Conservation (phyloP, 2,329 filamentous ascomycete species). For the Decorospora gaudefroyi region DNA sequence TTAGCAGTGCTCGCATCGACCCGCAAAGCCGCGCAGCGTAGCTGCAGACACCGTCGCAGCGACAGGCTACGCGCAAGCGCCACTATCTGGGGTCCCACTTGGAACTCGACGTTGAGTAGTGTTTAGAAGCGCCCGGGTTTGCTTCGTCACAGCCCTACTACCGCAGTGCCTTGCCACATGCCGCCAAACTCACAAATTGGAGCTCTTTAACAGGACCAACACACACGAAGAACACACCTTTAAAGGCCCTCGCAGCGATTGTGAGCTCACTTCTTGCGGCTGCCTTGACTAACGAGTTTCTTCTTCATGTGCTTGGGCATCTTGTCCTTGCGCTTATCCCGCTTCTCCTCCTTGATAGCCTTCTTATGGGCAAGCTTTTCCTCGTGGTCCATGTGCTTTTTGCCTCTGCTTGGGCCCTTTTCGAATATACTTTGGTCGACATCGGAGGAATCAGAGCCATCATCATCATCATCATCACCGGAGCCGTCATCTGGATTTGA, state of each 20-base stretch:
- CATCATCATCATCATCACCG: constrained; percentile 21
- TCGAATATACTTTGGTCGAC: constrained; percentile 43
- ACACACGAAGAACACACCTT: not conserved
- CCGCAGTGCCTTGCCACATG: too few relatives aligned
- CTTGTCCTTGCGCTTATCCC: constrained; percentile 90
- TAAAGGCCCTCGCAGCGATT: not conserved
- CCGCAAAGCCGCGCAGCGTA: constrained; percentile 18
- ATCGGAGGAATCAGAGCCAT: constrained; percentile 29
- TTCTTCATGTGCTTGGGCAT: constrained; percentile 98
- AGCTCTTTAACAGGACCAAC: too few relatives aligned
- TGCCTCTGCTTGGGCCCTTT: constrained; percentile 42
- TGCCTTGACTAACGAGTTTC: constrained; percentile 69
- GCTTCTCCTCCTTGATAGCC: constrained; percentile 92
- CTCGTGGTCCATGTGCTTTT: constrained; percentile 84
- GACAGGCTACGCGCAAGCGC: too few relatives aligned
- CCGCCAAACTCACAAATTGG: too few relatives aligned
- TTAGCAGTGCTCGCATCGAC: constrained; percentile 31
- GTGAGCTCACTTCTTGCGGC: constrained; percentile 62
- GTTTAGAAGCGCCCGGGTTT: constrained; percentile 22
- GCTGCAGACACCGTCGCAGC: too few relatives aligned
- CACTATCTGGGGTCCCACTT: too few relatives aligned
- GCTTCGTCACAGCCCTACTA: constrained; percentile 20
- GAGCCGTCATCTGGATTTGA: constrained; percentile 24
- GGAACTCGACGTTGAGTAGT: too few relatives aligned
- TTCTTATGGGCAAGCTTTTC: constrained; percentile 86